Percentiles rank a stretch among this genome's conserved stretches.
Conservation (phyloP, 257 asterid genomes). For the Sherardia arvensis region DNA sequence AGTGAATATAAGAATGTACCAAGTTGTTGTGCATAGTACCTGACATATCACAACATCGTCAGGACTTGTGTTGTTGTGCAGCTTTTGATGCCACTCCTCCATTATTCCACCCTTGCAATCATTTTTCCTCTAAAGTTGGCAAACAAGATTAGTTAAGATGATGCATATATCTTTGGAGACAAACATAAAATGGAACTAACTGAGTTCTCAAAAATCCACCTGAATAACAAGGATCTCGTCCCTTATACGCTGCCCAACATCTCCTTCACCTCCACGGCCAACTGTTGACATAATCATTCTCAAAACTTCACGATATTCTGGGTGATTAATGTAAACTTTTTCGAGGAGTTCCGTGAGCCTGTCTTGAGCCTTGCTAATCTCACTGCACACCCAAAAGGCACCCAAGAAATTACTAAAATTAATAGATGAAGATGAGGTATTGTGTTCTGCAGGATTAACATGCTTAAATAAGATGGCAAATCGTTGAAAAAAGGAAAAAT, state of each 20-base stretch:
- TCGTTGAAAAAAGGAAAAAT: background rate
- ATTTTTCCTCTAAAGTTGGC: slow-evolving; percentile 63
- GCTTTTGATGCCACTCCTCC: slow-evolving; percentile 99
- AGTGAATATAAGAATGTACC: background rate
- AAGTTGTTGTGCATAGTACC: slow-evolving; percentile 46
- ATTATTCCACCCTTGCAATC: slow-evolving; percentile 93
- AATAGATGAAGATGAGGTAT: background rate
- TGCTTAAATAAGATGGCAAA: slow-evolving; percentile 1
- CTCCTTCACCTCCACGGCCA: slow-evolving; percentile 99
- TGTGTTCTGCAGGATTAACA: slow-evolving; percentile 3
- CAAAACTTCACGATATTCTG: slow-evolving; percentile 65
- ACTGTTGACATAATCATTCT: slow-evolving; percentile 96
- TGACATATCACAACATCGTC: slow-evolving; percentile 98
- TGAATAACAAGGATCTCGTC: slow-evolving; percentile 95
- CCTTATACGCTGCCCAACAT: slow-evolving; percentile 97
- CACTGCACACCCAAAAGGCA: slow-evolving; percentile 35
- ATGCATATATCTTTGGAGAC: slow-evolving; percentile 3
- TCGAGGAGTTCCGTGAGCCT: slow-evolving; percentile 88
- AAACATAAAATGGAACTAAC: background rate
- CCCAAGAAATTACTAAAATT: slow-evolving; percentile 10
- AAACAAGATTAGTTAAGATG: slow-evolving; percentile 11
- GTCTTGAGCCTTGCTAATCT: slow-evolving; percentile 96
- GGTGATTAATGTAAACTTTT: slow-evolving; percentile 44
- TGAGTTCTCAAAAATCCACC: slow-evolving; percentile 29
- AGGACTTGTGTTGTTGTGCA: slow-evolving; percentile 97